Evolutionary conservation across 192 early-diverging fungal species (phyloP), one percentile per base, ranked within the genome.

Genomic region (Coemansia sp.): DNA sequence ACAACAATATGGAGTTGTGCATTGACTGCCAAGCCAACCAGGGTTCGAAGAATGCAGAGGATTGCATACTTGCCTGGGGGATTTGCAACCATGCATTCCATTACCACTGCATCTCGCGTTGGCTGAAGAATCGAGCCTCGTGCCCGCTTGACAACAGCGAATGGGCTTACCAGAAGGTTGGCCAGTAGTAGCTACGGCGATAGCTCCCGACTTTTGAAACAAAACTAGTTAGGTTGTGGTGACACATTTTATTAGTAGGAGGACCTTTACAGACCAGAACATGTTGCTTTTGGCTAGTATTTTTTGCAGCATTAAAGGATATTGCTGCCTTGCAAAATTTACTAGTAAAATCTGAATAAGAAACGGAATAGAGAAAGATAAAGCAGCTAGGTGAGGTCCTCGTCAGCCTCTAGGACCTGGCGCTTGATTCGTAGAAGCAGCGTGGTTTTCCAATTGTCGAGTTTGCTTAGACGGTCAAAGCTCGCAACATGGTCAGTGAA

Each of bases 1-100:
- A 98, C 83, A 95, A 98, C 83, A 98, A 95, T 81, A 98, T 98
- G 96, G 96, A 98, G 72, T 87, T 95, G 56, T 98, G 96, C 72
- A 97, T 96, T 54, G 95, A 96, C 82, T 98, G 96, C 83, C 96
- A 98, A 75, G 96, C 95, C 6, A 95, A 97, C 73, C 96, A 97
- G 82, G 93, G 90, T 0, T 91, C 95, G 9, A 93, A 91, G 21
- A 94, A 92, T 51, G 90, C 87, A 69, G 93, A 95, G 63, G 92
- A 95, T 64, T 98, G 96, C 76, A 96, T 88, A 9, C 93, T 98
- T 24, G 94, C 95, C 42, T 97, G 95, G 95, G 95, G 95, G 62
- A 88, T 91, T 30, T 97, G 94, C 77, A 95, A 95, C 90, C 97
- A 99, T 64, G 97, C 97, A 7, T 99, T 97, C 85, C 97, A 99